Conservation (phyloP, 176 grass and related monocot genomes). For the Triticum timopheevii region DNA sequence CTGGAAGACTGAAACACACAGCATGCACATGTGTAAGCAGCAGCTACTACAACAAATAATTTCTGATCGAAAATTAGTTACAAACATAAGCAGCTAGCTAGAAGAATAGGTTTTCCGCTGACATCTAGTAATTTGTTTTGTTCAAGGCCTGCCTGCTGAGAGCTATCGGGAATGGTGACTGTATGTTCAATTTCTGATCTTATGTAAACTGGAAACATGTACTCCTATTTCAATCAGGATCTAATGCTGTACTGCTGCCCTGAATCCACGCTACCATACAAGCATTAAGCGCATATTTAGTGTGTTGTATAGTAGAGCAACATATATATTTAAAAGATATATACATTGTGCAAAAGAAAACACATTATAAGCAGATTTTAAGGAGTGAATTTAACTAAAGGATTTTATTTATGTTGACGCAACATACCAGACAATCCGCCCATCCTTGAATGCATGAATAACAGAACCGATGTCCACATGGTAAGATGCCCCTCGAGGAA, state of each 20-base stretch:
- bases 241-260: background rate
- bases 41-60: background rate
- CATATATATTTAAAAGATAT: too few species aligned
- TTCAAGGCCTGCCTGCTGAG: background rate
- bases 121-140: background rate
- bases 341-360: background rate
- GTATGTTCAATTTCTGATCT: background rate
- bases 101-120: background rate
- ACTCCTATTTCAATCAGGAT: background rate
- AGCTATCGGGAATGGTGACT: background rate
- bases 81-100: background rate
- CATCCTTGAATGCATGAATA: constrained; percentile 92
- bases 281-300: background rate
- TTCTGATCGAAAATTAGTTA: background rate
- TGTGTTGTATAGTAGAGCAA: background rate
- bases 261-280: background rate
- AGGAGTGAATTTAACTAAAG: constrained; percentile 12
- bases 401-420: background rate
- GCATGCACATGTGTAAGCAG: background rate
- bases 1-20: constrained; percentile 49
- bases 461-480: constrained; percentile 92
- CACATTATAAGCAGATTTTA: background rate
- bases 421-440: constrained; percentile 66
- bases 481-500: constrained; percentile 81
- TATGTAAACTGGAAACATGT: background rate